Conservation (phyloP, 108 stramenopile genomes). For the Skeletonema grethae region DNA sequence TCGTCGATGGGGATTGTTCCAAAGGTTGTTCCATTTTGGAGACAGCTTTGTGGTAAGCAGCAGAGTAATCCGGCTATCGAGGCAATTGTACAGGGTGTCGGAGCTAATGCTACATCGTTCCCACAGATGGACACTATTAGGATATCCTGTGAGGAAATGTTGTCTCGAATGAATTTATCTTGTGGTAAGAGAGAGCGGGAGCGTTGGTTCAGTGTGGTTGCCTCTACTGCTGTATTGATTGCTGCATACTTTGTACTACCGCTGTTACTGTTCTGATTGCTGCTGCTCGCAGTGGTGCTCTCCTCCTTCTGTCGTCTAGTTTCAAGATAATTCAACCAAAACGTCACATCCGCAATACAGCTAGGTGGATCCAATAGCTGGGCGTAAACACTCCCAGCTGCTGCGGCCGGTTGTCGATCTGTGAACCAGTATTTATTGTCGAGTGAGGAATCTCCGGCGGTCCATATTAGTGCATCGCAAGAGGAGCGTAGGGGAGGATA, state of each 20-base stretch:
- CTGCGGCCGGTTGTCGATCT: conserved; percentile 53
- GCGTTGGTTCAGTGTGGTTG: conserved; percentile 76
- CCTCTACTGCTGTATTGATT: conserved; percentile 85
- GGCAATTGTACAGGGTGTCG: conserved; percentile 74
- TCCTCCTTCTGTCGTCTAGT: background rate
- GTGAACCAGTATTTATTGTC: conserved; percentile 78
- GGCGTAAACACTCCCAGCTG: conserved; percentile 46
- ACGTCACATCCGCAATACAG: conserved; percentile 74
- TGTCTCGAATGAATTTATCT: conserved; percentile 81
- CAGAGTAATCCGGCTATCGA: conserved; percentile 60
- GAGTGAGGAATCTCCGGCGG: conserved; percentile 71
- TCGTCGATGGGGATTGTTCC: conserved; percentile 58
- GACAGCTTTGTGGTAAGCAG: conserved; percentile 52
- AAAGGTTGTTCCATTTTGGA: conserved; percentile 52
- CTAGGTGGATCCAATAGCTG: conserved; percentile 61
- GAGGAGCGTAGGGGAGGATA: conserved; percentile 57
- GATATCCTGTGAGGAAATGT: conserved; percentile 68
- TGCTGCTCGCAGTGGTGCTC: background rate
- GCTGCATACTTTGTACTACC: conserved; percentile 39
- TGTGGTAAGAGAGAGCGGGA: conserved; percentile 57
- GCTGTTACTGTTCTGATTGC: background rate
- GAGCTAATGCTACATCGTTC: conserved; percentile 86
- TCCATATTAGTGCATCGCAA: conserved; percentile 67
- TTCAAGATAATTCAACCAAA: conserved; percentile 68
- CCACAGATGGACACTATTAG: conserved; percentile 85